Base-by-base conservation (phyloP, 192 early-diverging fungal species). In the Entomortierella chlamydospora region DNA sequence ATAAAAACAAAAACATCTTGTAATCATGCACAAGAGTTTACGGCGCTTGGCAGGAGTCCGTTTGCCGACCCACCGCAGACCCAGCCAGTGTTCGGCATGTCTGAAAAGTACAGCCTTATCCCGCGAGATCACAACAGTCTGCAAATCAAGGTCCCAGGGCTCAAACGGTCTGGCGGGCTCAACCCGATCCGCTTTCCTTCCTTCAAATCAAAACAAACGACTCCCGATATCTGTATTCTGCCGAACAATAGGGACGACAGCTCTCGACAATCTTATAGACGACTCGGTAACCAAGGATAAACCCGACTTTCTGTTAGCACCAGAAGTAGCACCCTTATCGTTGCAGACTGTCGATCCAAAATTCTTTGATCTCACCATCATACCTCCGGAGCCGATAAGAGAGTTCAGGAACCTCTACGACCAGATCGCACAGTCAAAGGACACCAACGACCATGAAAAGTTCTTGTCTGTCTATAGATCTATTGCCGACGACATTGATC, bases 331-430 rank as follows among this genome's bases (percentile, higher is more conserved):
- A 10, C 34, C 34, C 4, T 43, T 33, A 53, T 34, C 37, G 45
- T 56, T 57, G 25, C 2, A 59, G 39, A 28, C n/a, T 50, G 20
- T 13, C 20, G 30, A 49, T 15, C 9, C 49, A 18, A 37, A 1
- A 0, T 70, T 79, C n/a, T 49, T 66, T 18, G 76, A 70, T 30
- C 68, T 33, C 1, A n/a, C 76, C 4, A 28, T 70, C 37, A 45
- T 52, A 13, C 52, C 59, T 11, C 62, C 76, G 49, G 60, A 79
- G 56, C 62, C 25, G 0, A 79, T 79, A n/a, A 31, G 58, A 15
- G 49, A 55, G 1, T 79, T 49, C 37, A 28, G 76, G 31, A 57
- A 52, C 1, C 51, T 70, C 0, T 64, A 70, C 31, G 41, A 66
- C 20, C 33, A 51, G 15, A 26, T 70, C 31, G 37, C 29, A 2